These are phyloP conservation scores for Bruguiera gymnorhiza DNA, from an alignment of 345 rosid genomes.

Conservation along the genomic window DNA sequence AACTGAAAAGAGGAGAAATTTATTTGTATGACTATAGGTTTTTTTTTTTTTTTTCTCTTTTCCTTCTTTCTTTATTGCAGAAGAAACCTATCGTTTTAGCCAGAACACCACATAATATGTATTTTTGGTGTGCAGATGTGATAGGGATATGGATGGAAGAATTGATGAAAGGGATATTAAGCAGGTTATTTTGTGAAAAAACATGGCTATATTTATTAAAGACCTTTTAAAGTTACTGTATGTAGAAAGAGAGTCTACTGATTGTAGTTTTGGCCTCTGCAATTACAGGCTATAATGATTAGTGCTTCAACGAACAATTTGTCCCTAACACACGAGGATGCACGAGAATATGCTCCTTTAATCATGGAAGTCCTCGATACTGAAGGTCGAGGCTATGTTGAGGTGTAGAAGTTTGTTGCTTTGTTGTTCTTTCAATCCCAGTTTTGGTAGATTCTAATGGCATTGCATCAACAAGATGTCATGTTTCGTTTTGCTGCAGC, in stretches of 20 bases:
- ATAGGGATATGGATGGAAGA: constrained; percentile 47
- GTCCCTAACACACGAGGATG: constrained; percentile 35
- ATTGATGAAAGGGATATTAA: constrained; percentile 31
- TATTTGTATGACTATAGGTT: too few relatives aligned
- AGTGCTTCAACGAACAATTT: constrained; percentile 44
- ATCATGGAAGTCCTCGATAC: constrained; percentile 41
- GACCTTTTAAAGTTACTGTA: too few relatives aligned
- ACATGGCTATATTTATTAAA: too few relatives aligned
- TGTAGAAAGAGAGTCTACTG: neutral
- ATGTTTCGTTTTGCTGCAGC: constrained; percentile 20
- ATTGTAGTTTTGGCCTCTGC: neutral
- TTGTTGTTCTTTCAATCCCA: too few relatives aligned
- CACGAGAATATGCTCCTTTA: constrained; percentile 35
- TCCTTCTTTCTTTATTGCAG: neutral
- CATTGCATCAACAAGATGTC: too few relatives aligned
- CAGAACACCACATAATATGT: neutral
- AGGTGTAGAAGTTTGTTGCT: constrained; percentile 27
- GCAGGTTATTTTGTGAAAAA: constrained; percentile 25
- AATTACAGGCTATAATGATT: constrained; percentile 34
- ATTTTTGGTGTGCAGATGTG: constrained; percentile 31
- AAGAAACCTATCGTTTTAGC: too few relatives aligned
- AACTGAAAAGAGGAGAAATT: too few relatives aligned
- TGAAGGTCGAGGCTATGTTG: constrained; percentile 32
- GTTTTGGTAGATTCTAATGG: too few relatives aligned
- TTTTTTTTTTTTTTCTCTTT: too few relatives aligned